Evolutionary conservation across 495 filamentous ascomycete species (phyloP).

Genomic region (Aspergillus bertholletiae): DNA sequence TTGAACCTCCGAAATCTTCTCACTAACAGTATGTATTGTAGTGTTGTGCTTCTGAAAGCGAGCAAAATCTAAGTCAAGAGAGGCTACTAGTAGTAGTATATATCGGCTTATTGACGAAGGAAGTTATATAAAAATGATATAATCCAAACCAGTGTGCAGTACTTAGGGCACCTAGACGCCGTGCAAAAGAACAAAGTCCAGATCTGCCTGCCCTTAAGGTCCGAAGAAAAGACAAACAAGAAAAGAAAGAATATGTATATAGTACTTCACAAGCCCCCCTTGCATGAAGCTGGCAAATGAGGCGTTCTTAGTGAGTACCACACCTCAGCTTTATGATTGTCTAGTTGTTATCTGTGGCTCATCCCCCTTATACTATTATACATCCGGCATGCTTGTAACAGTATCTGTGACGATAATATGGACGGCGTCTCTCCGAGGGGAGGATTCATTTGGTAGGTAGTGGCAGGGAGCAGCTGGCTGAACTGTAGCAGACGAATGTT

Average conservation of each 20-base stretch:
- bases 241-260: background rate
- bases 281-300: too few species aligned
- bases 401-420: slow-evolving; percentile 36
- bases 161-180: too few species aligned
- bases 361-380: background rate
- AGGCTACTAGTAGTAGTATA: too few species aligned
- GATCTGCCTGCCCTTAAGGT: background rate
- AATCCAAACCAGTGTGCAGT: too few species aligned
- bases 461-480: slow-evolving; percentile 29
- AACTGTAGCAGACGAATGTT: slow-evolving; percentile 35
- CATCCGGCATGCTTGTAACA: slow-evolving; percentile 8
- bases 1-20: too few species aligned
- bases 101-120: too few species aligned
- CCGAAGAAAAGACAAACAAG: background rate
- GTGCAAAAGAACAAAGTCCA: background rate
- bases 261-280: background rate
- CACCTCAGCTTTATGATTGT: background rate
- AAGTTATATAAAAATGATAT: too few species aligned
- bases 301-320: too few species aligned
- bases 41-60: too few species aligned
- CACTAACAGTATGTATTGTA: too few species aligned
- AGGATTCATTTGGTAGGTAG: slow-evolving; percentile 20
- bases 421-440: slow-evolving; percentile 27
- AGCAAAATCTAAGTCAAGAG: too few species aligned
- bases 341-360: background rate